phyloP scores from a whole-genome alignment of 163 green algal genomes.

The Scenedesmus sp. region DNA sequence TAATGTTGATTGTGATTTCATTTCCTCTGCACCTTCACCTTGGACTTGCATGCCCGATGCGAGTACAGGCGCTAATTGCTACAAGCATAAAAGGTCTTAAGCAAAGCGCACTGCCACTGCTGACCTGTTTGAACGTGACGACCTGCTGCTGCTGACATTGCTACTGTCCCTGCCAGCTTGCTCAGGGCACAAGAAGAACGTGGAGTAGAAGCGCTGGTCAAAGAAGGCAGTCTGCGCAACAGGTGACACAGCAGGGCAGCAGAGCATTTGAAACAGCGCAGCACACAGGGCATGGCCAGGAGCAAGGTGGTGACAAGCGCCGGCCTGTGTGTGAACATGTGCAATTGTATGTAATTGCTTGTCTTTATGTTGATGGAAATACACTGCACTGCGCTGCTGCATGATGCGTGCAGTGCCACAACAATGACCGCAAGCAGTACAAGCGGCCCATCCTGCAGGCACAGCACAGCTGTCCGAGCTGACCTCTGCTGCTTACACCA shows the following conservation, averaged over 20 bases:
- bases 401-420: not conserved
- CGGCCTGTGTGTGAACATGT: not conserved
- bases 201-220: constrained; percentile 86
- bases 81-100: no score
- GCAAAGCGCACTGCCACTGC: not conserved
- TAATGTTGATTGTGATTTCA: no score
- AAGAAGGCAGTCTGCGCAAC: constrained; percentile 59
- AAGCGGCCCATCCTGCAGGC: not conserved
- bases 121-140: constrained; percentile 11
- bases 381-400: not conserved
- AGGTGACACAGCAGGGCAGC: not conserved
- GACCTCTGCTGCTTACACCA: not conserved
- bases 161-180: constrained; percentile 13
- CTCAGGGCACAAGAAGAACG: constrained; percentile 78
- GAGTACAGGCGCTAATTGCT: not conserved
- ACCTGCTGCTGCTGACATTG: constrained; percentile 25
- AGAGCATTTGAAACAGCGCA: not conserved
- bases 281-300: not conserved
- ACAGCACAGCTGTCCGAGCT: not conserved
- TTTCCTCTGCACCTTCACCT: not conserved
- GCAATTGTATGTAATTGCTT: no score
- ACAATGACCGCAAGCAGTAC: not conserved
- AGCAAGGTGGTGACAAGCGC: not conserved
- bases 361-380: not conserved
- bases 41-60: not conserved